These are phyloP conservation scores for Chlorophyllum brunneum DNA, from an alignment of 768 basidiomycete genomes.

Conservation along the genomic window DNA sequence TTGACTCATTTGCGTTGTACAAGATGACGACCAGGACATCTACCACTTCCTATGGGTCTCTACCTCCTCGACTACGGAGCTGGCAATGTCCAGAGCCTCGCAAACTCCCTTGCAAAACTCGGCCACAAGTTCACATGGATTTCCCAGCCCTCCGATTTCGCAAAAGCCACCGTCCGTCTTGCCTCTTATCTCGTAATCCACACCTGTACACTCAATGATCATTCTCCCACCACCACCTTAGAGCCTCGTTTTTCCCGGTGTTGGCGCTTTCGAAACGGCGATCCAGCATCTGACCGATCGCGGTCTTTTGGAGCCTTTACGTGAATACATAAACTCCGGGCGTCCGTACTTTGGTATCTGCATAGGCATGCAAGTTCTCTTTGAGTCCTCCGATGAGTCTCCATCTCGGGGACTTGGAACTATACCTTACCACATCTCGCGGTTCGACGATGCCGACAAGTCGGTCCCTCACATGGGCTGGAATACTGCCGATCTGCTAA, in stretches of 20 bases:
- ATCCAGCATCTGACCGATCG: slow-evolving; percentile 68
- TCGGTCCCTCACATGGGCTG: slow-evolving; percentile 98
- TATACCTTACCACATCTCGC: slow-evolving; percentile 77
- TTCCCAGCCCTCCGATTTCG: slow-evolving; percentile 73
- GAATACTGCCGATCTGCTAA: slow-evolving; percentile 71
- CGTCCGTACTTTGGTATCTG: slow-evolving; percentile 97
- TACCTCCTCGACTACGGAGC: slow-evolving; percentile 97
- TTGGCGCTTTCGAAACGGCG: slow-evolving; percentile 90
- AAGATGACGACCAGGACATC: too few relatives aligned
- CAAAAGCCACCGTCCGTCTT: slow-evolving; percentile 78
- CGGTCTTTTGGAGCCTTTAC: slow-evolving; percentile 78
- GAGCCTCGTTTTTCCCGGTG: slow-evolving; percentile 96
- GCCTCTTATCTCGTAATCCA: slow-evolving; percentile 7
- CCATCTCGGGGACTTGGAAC: slow-evolving; percentile 73
- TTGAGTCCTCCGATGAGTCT: slow-evolving; percentile 80
- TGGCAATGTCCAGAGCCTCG: slow-evolving; percentile 90
- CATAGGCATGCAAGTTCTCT: slow-evolving; percentile 97
- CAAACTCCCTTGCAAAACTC: slow-evolving; percentile 82
- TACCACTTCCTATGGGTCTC: slow-evolving; percentile 37
- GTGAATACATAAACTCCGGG: slow-evolving; percentile 79
- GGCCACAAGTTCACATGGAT: slow-evolving; percentile 93
- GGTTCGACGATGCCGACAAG: slow-evolving; percentile 71
- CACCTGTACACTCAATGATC: slow-evolving; percentile 8
- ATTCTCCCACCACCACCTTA: slow-evolving; percentile 34
- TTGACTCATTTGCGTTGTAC: slow-evolving; percentile 12